phyloP scores from a whole-genome alignment of 2,329 filamentous ascomycete genomes.

The Colletotrichum siamense region DNA sequence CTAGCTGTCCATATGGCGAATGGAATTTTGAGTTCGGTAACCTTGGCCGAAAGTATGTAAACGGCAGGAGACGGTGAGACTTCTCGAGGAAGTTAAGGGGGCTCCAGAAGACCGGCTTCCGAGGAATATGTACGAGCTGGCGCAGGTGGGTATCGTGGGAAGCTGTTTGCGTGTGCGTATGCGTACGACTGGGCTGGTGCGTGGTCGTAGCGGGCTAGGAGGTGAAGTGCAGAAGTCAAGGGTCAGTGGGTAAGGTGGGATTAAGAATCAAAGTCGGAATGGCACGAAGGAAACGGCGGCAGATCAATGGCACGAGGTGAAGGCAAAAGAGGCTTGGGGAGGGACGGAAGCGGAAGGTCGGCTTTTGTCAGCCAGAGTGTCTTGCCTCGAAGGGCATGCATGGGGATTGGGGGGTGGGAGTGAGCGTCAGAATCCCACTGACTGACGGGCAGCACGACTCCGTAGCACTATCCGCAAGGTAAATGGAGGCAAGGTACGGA shows the following conservation, averaged over 20 bases:
- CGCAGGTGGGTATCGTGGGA: conserved; percentile 1
- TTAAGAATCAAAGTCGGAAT: conserved; percentile 3
- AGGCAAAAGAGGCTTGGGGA: neutral
- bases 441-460: neutral
- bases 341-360: conserved; percentile 16
- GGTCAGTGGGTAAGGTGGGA: neutral
- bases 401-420: neutral
- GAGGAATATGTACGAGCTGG: conserved; percentile 5
- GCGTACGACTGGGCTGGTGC: neutral
- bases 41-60: neutral
- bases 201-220: neutral
- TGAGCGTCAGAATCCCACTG: neutral
- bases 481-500: neutral
- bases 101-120: conserved; percentile 25
- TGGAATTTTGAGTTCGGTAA: neutral
- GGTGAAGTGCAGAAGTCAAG: neutral
- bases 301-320: conserved; percentile 12
- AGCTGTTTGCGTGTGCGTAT: neutral
- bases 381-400: neutral
- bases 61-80: neutral
- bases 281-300: neutral
- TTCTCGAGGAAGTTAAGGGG: neutral
- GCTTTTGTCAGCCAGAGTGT: conserved; percentile 19
- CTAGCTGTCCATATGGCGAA: conserved; percentile 5
- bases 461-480: neutral